Evolutionary conservation across 1,139 yeast species (phyloP), one percentile per base, ranked within the genome.

Genomic region (Hemisphaericaspora xylofermentans): DNA sequence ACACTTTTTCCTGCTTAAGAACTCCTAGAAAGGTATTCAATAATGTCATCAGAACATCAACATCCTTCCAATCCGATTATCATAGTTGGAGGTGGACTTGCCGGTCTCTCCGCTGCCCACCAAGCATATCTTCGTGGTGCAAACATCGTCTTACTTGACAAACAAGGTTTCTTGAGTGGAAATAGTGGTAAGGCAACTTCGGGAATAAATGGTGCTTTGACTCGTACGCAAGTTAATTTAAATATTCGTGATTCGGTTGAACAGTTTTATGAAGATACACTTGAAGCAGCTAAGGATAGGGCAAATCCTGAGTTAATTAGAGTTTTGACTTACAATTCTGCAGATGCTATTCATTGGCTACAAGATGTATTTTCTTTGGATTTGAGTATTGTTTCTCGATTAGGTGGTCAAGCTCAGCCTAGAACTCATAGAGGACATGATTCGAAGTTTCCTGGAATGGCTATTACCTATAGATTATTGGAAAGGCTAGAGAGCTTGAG

Each of bases 101-200:
- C 95, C 3, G 95, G 95, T 1, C 66, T 86, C 24, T 73, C 86
- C n/a, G 82, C 91, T 2, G 84, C 88, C 1, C 86, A 81, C 55
- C 84, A 82, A 52, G 73, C 84, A 14, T 71, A 81, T 42, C 65
- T 73, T 43, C 67, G 80, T 38, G 77, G 82, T 39, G 68, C 84
- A 54, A 64, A 78, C 50, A 79, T 84, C 13, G 60, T 83, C 0
- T 54, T 84, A 14, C 53, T 84, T 16, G 91, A 84, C 48, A 84
- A 84, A 52, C 79, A 77, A 40, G 73, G 79, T 12, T 77, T 78
- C 50, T 66, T 84, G 32, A 87, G 91, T 43, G 95, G 95, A 4
- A 86, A 85, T 56, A 82, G 91, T 30, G 82, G 86, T 21, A 84
- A 84, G 58, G 95, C 95, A 1, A 83, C 91, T 0, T 80, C 88